Base-by-base conservation (phyloP, 75 land plant species). In the Picea glauca region DNA sequence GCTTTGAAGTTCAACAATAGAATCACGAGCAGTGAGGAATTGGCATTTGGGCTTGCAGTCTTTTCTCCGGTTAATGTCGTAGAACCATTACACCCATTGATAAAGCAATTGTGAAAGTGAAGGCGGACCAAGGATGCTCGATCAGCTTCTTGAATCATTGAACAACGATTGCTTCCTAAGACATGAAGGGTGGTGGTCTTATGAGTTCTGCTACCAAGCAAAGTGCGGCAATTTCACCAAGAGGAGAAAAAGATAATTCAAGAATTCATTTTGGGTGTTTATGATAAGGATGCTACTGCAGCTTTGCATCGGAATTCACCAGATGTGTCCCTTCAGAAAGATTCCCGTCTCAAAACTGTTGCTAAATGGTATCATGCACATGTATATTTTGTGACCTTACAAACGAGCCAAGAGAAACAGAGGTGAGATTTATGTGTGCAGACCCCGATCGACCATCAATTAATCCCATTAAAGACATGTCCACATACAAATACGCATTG, bases 351-450 rank as follows among this genome's bases (percentile, higher is more conserved):
- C 6, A 92, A 89, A 84, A 89, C 85, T 88, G 96, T 94, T 73
- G 88, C 96, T 76, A 96, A 93, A 79, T 91, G 95, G 85, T 95
- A 98, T 72, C 94, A 95, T 82, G 91, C 99, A 60, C 99, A 98
- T 82, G 59, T 80, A 31, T 95, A 86, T 70, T 80, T 15, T 98
- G 99, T 81, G 98, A 98, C 72, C 90, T 98, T 54, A 98, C 99
- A 78, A 81, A 88, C 78, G 85, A 87, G 63, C 91, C 98, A 74
- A 84, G 99, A 60, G 93, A 98, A 58, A 95, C 98, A 18, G 99
- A 98, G 96, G 99, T 93, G 99, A 82, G 94, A 91, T 90, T 26
- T 26, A 90, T 97, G 4, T 97, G 99, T 78, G 85, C 95, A 38
- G 98, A 94, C 67, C 73, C 81, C 23, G 89, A 91, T 33, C 82